Evolutionary conservation across 768 basidiomycete species (phyloP).

Genomic region (Lyophyllum shimeji): DNA sequence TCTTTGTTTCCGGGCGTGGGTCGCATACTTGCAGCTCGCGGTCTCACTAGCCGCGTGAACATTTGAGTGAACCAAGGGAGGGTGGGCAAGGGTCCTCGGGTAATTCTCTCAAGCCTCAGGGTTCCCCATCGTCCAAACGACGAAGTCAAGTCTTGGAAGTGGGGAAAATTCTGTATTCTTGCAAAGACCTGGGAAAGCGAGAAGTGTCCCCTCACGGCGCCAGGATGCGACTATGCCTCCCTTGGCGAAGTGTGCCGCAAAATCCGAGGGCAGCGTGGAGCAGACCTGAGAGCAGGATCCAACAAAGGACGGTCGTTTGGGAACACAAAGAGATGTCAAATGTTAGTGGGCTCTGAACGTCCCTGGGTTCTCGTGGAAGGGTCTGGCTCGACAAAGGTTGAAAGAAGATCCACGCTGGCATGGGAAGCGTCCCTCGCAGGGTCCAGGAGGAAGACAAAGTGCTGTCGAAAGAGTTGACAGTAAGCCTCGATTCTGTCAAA

Average conservation of each 20-base stretch:
- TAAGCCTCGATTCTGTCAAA: background rate
- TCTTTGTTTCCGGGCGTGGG: no score
- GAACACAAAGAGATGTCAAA: background rate
- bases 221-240: no score
- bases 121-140: background rate
- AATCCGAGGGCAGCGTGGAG: no score
- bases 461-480: background rate
- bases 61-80: background rate
- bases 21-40: no score
- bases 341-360: background rate
- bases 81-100: background rate
- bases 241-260: no score
- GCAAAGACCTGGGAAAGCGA: no score
- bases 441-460: background rate
- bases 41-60: background rate
- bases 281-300: background rate
- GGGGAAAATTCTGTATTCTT: no score
- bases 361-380: background rate
- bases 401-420: background rate
- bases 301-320: background rate
- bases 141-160: background rate
- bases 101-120: background rate
- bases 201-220: no score
- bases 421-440: background rate
- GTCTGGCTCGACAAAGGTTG: background rate